These are phyloP conservation scores for Botrytis fragariae DNA, from an alignment of 2,329 filamentous ascomycete genomes.

Conservation along the genomic window DNA sequence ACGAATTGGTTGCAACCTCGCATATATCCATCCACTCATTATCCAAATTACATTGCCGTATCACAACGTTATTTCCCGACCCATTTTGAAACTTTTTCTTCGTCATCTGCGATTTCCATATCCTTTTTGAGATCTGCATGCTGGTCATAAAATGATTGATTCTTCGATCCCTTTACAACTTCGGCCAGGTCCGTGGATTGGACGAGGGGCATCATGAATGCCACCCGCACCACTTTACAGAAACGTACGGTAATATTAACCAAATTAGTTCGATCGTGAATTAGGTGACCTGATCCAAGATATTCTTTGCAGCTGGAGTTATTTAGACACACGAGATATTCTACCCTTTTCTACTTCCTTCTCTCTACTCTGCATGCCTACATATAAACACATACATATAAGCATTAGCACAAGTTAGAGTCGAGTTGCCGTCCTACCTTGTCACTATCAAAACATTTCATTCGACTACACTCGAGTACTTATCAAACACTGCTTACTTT, in stretches of 20 bases:
- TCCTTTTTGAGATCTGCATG: neutral
- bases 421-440: neutral
- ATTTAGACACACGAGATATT: neutral
- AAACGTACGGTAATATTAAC: neutral
- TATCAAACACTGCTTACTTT: neutral
- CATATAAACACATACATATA: too few relatives aligned
- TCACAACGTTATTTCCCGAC: neutral
- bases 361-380: neutral
- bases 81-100: neutral
- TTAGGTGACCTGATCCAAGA: neutral
- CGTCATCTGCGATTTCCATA: conserved; percentile 3
- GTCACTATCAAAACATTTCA: neutral
- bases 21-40: neutral
- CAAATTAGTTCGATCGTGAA: neutral
- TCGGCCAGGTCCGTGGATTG: conserved; percentile 6
- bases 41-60: conserved; percentile 2
- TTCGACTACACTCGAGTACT: neutral
- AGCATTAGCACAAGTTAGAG: neutral
- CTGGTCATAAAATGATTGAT: neutral
- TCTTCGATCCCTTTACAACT: neutral
- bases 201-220: neutral
- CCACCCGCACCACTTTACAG: neutral
- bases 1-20: conserved; percentile 1
- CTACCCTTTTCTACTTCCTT: neutral
- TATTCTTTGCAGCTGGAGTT: neutral